phyloP scores from a whole-genome alignment of 805 yeast species.

The Nakazawaea wickerhamii region DNA sequence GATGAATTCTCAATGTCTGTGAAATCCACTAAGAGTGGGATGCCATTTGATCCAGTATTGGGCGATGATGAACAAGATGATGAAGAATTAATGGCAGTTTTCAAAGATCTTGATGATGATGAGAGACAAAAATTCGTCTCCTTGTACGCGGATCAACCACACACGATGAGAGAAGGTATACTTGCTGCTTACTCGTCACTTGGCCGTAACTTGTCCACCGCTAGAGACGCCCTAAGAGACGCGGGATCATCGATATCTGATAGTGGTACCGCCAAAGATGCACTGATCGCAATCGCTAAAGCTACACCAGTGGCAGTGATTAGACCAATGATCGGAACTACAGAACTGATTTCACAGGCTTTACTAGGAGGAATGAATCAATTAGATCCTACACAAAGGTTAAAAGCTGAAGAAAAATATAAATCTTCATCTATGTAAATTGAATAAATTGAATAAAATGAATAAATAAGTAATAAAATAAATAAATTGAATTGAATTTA shows the following conservation, averaged over 20 bases:
- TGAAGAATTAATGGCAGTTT: conserved; percentile 11
- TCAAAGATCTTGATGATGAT: conserved; percentile 22
- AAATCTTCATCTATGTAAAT: conserved; percentile 24
- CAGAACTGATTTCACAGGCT: conserved; percentile 82
- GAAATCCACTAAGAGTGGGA: background rate
- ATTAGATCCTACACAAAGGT: conserved; percentile 59
- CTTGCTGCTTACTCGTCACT: conserved; percentile 68
- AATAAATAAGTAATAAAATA: background rate
- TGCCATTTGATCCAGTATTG: conserved; percentile 12
- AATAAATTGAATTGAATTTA: background rate
- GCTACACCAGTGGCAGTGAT: conserved; percentile 78
- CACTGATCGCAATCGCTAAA: conserved; percentile 60
- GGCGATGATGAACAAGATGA: conserved; percentile 24
- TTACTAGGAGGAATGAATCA: conserved; percentile 80
- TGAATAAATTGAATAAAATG: background rate
- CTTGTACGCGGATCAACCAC: conserved; percentile 82
- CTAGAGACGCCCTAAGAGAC: conserved; percentile 54
- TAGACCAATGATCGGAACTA: conserved; percentile 86
- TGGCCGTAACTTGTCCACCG: conserved; percentile 60
- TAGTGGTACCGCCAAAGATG: conserved; percentile 61
- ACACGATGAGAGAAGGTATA: conserved; percentile 63
- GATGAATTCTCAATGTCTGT: conserved; percentile 20
- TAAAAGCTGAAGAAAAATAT: conserved; percentile 63
- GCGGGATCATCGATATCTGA: conserved; percentile 60
- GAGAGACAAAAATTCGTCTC: conserved; percentile 47